Conservation (phyloP, 805 yeast species). For the Pichia cephalocereana region DNA sequence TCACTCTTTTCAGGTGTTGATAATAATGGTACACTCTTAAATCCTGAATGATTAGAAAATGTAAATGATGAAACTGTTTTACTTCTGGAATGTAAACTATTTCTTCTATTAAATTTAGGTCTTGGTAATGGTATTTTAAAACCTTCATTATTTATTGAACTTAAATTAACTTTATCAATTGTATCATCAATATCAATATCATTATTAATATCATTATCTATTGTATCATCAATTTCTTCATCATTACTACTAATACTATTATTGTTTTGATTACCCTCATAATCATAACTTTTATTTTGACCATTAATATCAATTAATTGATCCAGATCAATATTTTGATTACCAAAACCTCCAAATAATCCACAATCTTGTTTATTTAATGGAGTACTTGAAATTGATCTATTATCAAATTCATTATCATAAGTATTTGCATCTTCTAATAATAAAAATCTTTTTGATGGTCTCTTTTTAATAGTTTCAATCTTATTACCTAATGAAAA, state of each 20-base stretch:
- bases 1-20: slow-evolving; percentile 7
- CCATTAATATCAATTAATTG: slow-evolving; percentile 9
- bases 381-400: background rate
- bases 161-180: slow-evolving; percentile 1
- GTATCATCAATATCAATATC: background rate
- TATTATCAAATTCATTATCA: too few relatives aligned
- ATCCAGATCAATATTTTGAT: slow-evolving; percentile 17
- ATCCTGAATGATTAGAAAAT: slow-evolving; percentile 5
- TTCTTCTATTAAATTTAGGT: slow-evolving; percentile 1
- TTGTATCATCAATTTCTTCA: slow-evolving; percentile 6
- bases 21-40: slow-evolving; percentile 7
- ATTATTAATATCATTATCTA: background rate
- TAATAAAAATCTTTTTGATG: slow-evolving; percentile 4
- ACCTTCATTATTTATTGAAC: slow-evolving; percentile 1
- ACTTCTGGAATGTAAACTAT: slow-evolving; percentile 17
- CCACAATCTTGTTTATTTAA: slow-evolving; percentile 7
- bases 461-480: slow-evolving; percentile 3
- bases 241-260: background rate
- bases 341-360: slow-evolving; percentile 21
- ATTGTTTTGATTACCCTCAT: too few relatives aligned
- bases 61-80: slow-evolving; percentile 19
- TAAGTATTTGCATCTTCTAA: too few relatives aligned
- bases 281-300: background rate
- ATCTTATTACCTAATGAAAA: slow-evolving; percentile 15
- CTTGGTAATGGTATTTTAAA: slow-evolving; percentile 9